A percentile compares a stretch with the other conserved stretches of the same genome.
Evolutionary conservation across 2,329 filamentous ascomycete species (phyloP).

Genomic region (Paracoccidioides brasiliensis): DNA sequence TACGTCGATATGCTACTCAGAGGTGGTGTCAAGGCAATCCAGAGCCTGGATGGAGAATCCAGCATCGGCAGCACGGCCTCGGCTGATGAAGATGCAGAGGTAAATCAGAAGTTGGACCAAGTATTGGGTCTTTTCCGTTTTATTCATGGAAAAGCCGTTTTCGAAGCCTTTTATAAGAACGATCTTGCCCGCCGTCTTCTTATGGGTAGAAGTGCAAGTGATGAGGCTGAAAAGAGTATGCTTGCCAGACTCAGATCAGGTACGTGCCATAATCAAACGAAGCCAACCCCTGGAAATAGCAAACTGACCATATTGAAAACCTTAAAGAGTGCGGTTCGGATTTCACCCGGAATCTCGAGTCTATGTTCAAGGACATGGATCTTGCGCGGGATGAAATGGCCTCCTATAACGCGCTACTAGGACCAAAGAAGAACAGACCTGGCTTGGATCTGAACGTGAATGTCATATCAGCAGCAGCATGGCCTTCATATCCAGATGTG

Average conservation of each 20-base stretch:
- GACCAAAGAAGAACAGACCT: constrained; percentile 45
- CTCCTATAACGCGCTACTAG: constrained; percentile 62
- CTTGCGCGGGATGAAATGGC: constrained; percentile 83
- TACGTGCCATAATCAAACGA: constrained; percentile 18
- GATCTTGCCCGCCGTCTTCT: constrained; percentile 80
- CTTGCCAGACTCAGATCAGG: constrained; percentile 70
- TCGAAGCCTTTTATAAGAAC: constrained; percentile 98
- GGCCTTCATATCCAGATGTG: constrained; percentile 80
- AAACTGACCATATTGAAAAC: constrained; percentile 2
- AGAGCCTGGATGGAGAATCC: constrained; percentile 49
- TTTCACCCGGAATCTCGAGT: constrained; percentile 94
- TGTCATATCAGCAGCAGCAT: constrained; percentile 80
- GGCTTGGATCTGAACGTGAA: constrained; percentile 68
- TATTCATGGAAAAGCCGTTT: constrained; percentile 92
- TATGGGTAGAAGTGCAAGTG: constrained; percentile 83
- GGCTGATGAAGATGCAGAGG: constrained; percentile 79
- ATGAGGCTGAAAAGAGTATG: constrained; percentile 94
- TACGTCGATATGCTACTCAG: constrained; percentile 79
- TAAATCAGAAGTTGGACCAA: constrained; percentile 84
- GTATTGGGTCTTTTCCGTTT: constrained; percentile 92
- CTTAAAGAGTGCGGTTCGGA: constrained; percentile 70
- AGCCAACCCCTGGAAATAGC: neutral
- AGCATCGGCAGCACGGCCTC: constrained; percentile 44
- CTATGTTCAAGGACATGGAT: constrained; percentile 99
- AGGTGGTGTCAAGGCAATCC: constrained; percentile 73